These are phyloP conservation scores for Simmondsia chinensis DNA, from an alignment of 148 eudicot genomes.

Conservation along the genomic window DNA sequence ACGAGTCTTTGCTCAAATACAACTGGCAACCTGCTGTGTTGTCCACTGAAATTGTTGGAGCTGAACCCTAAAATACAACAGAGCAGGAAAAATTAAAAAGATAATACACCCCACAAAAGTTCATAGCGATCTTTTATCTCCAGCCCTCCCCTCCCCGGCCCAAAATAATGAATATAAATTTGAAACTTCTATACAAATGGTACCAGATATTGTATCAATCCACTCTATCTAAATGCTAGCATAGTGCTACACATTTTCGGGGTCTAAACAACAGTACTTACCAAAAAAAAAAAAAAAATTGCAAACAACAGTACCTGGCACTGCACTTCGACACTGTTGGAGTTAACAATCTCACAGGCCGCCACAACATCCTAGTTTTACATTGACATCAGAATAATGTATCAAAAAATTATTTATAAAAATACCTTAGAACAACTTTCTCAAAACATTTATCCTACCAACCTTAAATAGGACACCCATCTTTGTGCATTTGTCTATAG, in stretches of 20 bases:
- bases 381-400: conserved; percentile 5
- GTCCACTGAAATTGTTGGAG: conserved; percentile 94
- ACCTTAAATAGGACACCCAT: conserved; percentile 86
- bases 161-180: too few relatives aligned
- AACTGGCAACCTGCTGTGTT: conserved; percentile 91
- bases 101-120: not conserved
- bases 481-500: conserved; percentile 89
- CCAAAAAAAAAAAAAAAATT: too few relatives aligned
- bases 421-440: conserved; percentile 4
- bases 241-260: too few relatives aligned
- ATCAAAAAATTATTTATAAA: too few relatives aligned
- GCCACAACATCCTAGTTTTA: conserved; percentile 90
- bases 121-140: not conserved
- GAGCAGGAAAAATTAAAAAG: not conserved
- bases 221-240: conserved; percentile 1
- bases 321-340: conserved; percentile 86
- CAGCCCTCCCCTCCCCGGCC: too few relatives aligned
- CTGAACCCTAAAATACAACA: conserved; percentile 55
- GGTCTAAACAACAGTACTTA: too few relatives aligned
- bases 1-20: conserved; percentile 82
- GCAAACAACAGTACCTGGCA: conserved; percentile 63
- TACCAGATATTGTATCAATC: too few relatives aligned
- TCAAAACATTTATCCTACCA: conserved; percentile 12
- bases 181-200: too few relatives aligned
- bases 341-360: conserved; percentile 96